Evolutionary conservation across 495 filamentous ascomycete genomes (phyloP).

Genomic region (Paragyromitra xinjiangensis): DNA sequence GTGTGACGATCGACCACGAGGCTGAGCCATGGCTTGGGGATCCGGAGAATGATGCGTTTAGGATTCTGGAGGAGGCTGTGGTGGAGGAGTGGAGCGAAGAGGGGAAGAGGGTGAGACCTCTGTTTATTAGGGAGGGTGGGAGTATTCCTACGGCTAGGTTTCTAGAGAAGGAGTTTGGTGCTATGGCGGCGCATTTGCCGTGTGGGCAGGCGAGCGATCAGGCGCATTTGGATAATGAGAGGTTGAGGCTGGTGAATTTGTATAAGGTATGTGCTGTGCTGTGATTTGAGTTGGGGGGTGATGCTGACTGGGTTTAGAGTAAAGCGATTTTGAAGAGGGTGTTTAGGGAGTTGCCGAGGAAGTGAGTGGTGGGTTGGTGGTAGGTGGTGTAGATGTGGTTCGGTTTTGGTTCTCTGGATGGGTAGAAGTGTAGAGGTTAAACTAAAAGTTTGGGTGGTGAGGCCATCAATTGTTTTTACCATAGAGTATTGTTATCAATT

Average conservation of each 20-base stretch:
- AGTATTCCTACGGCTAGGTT: slow-evolving; percentile 93
- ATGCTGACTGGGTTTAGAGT: slow-evolving; percentile 61
- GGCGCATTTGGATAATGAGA: slow-evolving; percentile 94
- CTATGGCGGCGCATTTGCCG: slow-evolving; percentile 90
- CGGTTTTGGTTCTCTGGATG: background rate
- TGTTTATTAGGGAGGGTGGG: slow-evolving; percentile 96
- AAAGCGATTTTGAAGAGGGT: slow-evolving; percentile 89
- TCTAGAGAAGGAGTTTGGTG: slow-evolving; percentile 91
- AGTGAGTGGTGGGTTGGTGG: slow-evolving; percentile 55
- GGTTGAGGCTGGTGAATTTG: slow-evolving; percentile 84
- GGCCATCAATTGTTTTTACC: background rate
- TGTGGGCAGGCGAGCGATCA: slow-evolving; percentile 95
- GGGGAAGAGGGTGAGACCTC: slow-evolving; percentile 63
- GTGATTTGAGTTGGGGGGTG: background rate
- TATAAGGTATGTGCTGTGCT: slow-evolving; percentile 65
- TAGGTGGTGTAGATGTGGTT: background rate
- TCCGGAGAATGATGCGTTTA: slow-evolving; percentile 87
- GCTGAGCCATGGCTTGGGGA: slow-evolving; percentile 97
- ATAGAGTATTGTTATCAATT: background rate
- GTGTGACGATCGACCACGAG: slow-evolving; percentile 84
- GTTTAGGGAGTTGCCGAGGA: slow-evolving; percentile 74
- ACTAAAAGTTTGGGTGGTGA: background rate
- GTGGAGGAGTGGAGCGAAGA: slow-evolving; percentile 76
- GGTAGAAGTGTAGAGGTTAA: background rate
- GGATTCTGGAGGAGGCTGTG: slow-evolving; percentile 85